Base-by-base conservation (phyloP, 345 rosid genomes). In the Jatropha curcas region DNA sequence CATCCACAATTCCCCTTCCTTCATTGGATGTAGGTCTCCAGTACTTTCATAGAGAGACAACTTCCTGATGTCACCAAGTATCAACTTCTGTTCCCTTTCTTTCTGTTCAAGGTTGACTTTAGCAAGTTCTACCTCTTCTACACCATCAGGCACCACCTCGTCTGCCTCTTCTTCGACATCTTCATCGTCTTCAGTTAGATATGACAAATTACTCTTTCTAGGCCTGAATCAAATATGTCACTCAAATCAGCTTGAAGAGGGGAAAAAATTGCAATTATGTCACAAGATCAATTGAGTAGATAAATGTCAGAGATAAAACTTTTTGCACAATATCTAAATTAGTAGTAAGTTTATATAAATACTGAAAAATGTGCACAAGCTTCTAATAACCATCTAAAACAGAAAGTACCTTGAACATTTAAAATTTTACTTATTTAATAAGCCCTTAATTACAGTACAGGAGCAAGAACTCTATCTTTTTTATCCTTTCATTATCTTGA, bases 101-200 rank as follows among this genome's bases (percentile, higher is more conserved):
- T 84, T 90, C 71, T 83, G 86, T 80, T 95, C 97, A 67, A 95
- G 93, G 85, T 85, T 77, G 62, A 95, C 78, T 84, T 86, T 89
- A 70, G 99, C 99, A 82, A 91, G 88, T 86, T 91, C 99, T 53
- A 95, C 98, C 83, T 95, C 99, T 83, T 91, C 92, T 74, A 89
- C 97, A 71, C 98, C 99, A 74, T 90, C 91, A 64, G 99, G 99
- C 79, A 92, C 99, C 76, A 95, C 88, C 77, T 88, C 99, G 78
- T 92, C 95, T 63, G 99, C 97, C 87, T 91, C 98, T 83, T 95
- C 99, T 78, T 87, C 98, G 77, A 95, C 86, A 84, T 92, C 98
- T 67, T 89, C 98, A 73, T 90, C 99, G 76, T 89, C 99, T 86
- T 95, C 99, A 68, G 87, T 81, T 58, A 92, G 94, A 83, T 79